Conservation (phyloP, 2,329 filamentous ascomycete genomes). For the Ophiostoma sp. region DNA sequence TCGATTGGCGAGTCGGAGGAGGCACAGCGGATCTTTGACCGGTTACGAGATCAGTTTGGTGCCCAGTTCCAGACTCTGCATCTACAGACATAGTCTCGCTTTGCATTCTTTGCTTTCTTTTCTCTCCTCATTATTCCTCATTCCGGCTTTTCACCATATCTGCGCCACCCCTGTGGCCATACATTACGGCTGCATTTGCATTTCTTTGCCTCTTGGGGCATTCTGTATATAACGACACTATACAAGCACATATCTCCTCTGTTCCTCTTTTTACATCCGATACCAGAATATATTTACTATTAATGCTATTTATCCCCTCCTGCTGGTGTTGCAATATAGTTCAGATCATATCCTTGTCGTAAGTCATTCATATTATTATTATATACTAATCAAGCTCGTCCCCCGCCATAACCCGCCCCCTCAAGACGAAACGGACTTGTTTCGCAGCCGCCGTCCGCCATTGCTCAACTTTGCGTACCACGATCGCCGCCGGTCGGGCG, state of each 20-base stretch:
- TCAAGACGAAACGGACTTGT: not conserved
- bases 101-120: not conserved
- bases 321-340: not conserved
- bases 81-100: conserved; percentile 18
- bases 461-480: conserved; percentile 17
- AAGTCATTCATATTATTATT: not conserved
- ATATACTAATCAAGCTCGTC: not conserved
- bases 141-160: too few species aligned
- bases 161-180: not conserved
- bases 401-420: not conserved
- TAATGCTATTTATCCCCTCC: not conserved
- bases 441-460: conserved; percentile 8
- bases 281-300: not conserved
- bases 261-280: not conserved
- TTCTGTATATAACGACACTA: conserved; percentile 10
- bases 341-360: not conserved
- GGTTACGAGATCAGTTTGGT: conserved; percentile 26
- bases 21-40: conserved; percentile 38
- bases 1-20: conserved; percentile 39
- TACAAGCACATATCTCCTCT: not conserved
- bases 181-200: conserved; percentile 1
- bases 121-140: not conserved
- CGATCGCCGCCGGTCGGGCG: conserved; percentile 7
- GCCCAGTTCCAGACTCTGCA: conserved; percentile 24
- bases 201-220: not conserved